phyloP scores from a whole-genome alignment of 768 basidiomycete genomes.

The Mycena leptocephala region DNA sequence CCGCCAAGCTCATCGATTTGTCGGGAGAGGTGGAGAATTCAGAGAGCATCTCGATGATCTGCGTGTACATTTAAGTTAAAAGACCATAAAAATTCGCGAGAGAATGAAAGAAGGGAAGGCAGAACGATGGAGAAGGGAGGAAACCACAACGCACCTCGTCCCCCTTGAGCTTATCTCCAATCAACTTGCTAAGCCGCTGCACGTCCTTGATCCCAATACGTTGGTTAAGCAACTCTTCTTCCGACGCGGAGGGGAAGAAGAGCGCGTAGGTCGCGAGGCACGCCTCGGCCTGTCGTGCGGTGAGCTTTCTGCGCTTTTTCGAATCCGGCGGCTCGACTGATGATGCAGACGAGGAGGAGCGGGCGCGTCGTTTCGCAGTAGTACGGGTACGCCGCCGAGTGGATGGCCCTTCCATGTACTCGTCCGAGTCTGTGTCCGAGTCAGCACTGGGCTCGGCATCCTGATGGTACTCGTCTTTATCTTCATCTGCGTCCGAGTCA shows the following conservation, averaged over 20 bases:
- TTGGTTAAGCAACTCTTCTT: conserved; percentile 64
- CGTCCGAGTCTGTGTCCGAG: conserved; percentile 50
- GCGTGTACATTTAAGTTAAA: no score
- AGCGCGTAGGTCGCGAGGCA: conserved; percentile 77
- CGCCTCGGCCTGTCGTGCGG: conserved; percentile 66
- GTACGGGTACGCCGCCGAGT: conserved; percentile 34
- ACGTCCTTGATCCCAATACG: no score
- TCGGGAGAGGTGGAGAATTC: conserved; percentile 81
- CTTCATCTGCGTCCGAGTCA: conserved; percentile 27
- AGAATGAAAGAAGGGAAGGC: not conserved
- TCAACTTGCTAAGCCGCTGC: conserved; percentile 68
- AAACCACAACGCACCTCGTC: conserved; percentile 73
- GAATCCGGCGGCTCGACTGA: no score
- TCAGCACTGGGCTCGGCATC: no score
- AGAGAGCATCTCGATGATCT: conserved; percentile 89
- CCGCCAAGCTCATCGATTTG: conserved; percentile 75
- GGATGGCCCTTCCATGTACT: conserved; percentile 49
- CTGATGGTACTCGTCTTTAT: no score
- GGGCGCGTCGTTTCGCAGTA: no score
- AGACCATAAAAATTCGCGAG: not conserved
- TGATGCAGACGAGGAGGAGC: no score
- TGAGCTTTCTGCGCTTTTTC: no score
- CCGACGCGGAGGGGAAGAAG: conserved; percentile 71
- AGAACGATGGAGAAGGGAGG: not conserved
- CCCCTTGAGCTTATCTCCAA: conserved; percentile 81